Evolutionary conservation across 768 basidiomycete genomes (phyloP), one percentile per base, ranked within the genome.

Genomic region (Russula brevipes): DNA sequence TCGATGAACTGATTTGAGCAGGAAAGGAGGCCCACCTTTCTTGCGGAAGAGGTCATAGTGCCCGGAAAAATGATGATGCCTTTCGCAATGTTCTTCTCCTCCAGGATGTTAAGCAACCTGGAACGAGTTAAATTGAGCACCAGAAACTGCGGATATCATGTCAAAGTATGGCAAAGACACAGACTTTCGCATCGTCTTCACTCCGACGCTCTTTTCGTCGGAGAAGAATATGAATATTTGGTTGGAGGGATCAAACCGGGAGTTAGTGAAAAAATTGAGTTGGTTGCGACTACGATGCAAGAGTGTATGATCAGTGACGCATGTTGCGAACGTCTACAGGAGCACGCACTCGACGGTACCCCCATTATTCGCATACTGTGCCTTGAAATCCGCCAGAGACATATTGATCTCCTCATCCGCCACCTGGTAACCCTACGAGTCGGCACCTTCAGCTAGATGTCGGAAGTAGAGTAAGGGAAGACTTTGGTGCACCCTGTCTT

Each of bases 131-230:
- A 17, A 4, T 16, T 53, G 17, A 54, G 38, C 14, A 54, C 4
- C 49, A 11, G 17, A 38, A 57, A 54, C 39, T 66, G 60, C 54
- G 36, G 55, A 36, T 33, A 36, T 30, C 41, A 50, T 3, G 24
- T 42, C 52, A 54, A 41, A 24, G 3, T 24, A 17, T 46, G 4
- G n/a, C 47, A 31, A 59, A 54, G 17, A 30, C 33, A 46, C 88
- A 59, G 73, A 97, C 96, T 94, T 96, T 78, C 94, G 81, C 93
- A 98, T 98, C 4, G 94, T 93, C 76, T 97, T 96, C 49, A 98
- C 94, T 63, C 94, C 92, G 7, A 98, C 97, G 70, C 91, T 93
- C 74, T 80, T 84, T 75, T 98, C 97, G 51, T 95, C 94, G n/a
- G 93, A 87, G 76, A 96, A 99, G 74, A 91, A 98, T 19, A 98